Percentiles rank a stretch among this genome's conserved stretches.
Evolutionary conservation across 305 asterid genomes (phyloP).

Genomic region (Andrographis paniculata): DNA sequence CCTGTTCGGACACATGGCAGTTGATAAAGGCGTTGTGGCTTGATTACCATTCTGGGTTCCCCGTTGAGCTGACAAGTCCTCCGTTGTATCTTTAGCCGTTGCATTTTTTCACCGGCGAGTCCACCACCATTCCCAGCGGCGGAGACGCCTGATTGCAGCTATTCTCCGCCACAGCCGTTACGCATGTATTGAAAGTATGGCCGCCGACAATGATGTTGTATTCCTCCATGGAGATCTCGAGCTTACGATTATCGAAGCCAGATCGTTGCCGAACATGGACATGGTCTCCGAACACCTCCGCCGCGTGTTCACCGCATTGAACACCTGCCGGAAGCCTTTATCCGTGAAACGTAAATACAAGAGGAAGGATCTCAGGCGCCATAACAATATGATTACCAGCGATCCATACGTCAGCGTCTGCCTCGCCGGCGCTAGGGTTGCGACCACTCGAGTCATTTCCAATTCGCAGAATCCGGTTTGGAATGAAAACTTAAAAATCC

Average conservation of each 20-base stretch:
- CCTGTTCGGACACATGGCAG: no score
- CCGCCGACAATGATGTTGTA: constrained; percentile 19
- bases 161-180: constrained; percentile 24
- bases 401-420: constrained; percentile 89
- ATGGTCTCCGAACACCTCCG: constrained; percentile 61
- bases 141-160: constrained; percentile 25
- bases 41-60: no score
- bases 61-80: no score
- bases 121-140: constrained; percentile 26
- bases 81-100: no score
- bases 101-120: background rate
- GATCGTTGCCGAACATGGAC: constrained; percentile 87
- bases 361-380: constrained; percentile 21
- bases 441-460: constrained; percentile 73
- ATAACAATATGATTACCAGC: constrained; percentile 59
- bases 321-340: constrained; percentile 40
- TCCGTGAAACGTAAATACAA: constrained; percentile 3
- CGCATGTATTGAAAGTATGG: background rate
- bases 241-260: constrained; percentile 66
- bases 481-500: constrained; percentile 73
- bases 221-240: constrained; percentile 87
- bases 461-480: constrained; percentile 81
- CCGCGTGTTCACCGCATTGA: constrained; percentile 48
- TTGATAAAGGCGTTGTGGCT: no score
- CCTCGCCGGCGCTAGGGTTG: constrained; percentile 79